Conservation (phyloP, 192 early-diverging fungal species). For the Linnemannia zychae region DNA sequence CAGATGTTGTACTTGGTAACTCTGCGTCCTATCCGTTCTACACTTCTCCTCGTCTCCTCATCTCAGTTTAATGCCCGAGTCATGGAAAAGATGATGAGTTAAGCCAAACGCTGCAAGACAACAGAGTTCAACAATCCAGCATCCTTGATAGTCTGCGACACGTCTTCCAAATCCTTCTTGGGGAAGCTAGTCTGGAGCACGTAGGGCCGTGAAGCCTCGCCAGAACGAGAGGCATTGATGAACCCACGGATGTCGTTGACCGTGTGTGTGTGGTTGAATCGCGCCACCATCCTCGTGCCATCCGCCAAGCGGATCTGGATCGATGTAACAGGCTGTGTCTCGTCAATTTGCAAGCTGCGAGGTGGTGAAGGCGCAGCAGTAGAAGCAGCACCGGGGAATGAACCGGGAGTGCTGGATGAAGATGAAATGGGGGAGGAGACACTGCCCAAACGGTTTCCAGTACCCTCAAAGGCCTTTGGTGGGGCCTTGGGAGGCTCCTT, state of each 20-base stretch:
- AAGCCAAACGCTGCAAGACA: conserved; percentile 74
- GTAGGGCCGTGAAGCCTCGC: conserved; percentile 72
- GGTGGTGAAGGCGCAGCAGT: conserved; percentile 23
- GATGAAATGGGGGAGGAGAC: conserved; percentile 46
- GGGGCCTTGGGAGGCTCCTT: conserved; percentile 83
- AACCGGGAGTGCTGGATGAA: conserved; percentile 31
- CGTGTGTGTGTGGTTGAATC: conserved; percentile 92
- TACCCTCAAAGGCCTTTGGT: conserved; percentile 81
- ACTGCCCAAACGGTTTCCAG: conserved; percentile 85
- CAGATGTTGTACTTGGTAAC: background rate
- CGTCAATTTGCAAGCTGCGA: conserved; percentile 74
- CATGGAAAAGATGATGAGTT: background rate
- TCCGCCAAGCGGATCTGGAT: conserved; percentile 95
- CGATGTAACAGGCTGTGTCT: conserved; percentile 81
- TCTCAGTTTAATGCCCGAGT: background rate
- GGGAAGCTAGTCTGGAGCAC: conserved; percentile 91
- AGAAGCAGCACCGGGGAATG: conserved; percentile 52
- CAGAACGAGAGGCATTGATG: conserved; percentile 76
- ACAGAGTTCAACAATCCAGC: conserved; percentile 91
- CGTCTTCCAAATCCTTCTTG: conserved; percentile 81
- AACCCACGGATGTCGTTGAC: conserved; percentile 86
- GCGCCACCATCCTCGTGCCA: conserved; percentile 89
- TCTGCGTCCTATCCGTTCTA: background rate
- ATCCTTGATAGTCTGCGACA: conserved; percentile 78
- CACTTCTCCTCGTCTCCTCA: background rate